These are phyloP conservation scores for Neofusicoccum ribis DNA, from an alignment of 2,329 filamentous ascomycete species.

Conservation along the genomic window DNA sequence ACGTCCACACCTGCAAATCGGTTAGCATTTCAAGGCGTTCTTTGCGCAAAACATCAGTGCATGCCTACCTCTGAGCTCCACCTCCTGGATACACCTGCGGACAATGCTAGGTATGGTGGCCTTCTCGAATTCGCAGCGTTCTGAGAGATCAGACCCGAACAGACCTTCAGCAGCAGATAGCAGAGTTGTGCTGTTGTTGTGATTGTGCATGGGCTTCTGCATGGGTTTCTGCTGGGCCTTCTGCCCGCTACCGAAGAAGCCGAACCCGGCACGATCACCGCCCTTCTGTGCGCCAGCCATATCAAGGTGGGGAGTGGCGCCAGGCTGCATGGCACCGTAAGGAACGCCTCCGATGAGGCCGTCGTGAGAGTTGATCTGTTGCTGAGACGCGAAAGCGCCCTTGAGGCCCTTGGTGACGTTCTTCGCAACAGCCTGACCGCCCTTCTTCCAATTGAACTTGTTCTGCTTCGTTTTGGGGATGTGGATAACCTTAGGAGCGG, in stretches of 20 bases:
- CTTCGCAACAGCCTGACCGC: slow-evolving; percentile 88
- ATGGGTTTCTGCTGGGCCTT: slow-evolving; percentile 30
- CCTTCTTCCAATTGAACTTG: slow-evolving; percentile 99
- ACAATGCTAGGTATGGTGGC: slow-evolving; percentile 88
- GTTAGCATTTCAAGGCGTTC: slow-evolving; percentile 18
- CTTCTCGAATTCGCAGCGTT: slow-evolving; percentile 84
- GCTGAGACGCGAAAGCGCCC: slow-evolving; percentile 72
- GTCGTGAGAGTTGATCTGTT: slow-evolving; percentile 54
- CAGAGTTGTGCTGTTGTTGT: slow-evolving; percentile 31
- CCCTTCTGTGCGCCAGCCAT: slow-evolving; percentile 19
- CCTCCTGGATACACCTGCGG: slow-evolving; percentile 92
- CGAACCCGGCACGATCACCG: slow-evolving; percentile 27
- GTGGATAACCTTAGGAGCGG: slow-evolving; percentile 89
- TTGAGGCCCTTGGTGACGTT: slow-evolving; percentile 93
- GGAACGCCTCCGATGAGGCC: slow-evolving; percentile 54
- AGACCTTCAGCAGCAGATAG: slow-evolving; percentile 49
- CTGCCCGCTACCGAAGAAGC: slow-evolving; percentile 33
- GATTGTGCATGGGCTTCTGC: slow-evolving; percentile 33
- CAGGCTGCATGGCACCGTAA: slow-evolving; percentile 32
- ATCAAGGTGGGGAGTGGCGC: background rate
- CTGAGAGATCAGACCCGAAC: slow-evolving; percentile 86
- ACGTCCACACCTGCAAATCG: slow-evolving; percentile 71
- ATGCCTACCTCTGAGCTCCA: slow-evolving; percentile 74
- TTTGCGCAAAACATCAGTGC: background rate
- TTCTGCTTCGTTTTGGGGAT: slow-evolving; percentile 86